phyloP scores from a whole-genome alignment of 2,329 filamentous ascomycete species.

The Hypoxylon sp. region DNA sequence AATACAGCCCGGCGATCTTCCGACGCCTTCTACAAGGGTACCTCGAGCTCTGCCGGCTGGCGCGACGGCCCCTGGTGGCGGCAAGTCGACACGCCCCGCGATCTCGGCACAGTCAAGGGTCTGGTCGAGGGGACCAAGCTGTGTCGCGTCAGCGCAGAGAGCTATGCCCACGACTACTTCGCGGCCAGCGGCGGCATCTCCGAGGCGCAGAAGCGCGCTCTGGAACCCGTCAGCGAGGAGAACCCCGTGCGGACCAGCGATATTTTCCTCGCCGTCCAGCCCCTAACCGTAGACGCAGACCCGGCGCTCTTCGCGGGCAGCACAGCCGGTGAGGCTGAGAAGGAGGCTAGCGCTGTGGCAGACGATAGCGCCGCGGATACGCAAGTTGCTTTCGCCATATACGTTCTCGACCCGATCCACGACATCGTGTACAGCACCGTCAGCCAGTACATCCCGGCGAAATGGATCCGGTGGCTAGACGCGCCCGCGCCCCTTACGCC shows the following conservation, averaged over 20 bases:
- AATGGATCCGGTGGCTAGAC: conserved; percentile 94
- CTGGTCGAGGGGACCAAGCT: conserved; percentile 90
- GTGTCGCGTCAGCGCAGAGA: conserved; percentile 87
- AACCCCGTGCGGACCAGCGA: conserved; percentile 95
- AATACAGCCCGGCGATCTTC: conserved; percentile 76
- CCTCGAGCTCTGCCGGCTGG: conserved; percentile 72
- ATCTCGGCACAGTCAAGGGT: conserved; percentile 83
- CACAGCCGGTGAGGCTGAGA: conserved; percentile 65
- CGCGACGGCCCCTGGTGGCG: conserved; percentile 98
- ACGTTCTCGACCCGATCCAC: conserved; percentile 89
- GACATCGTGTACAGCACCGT: conserved; percentile 87
- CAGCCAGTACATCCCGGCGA: conserved; percentile 84
- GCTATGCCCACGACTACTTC: conserved; percentile 89
- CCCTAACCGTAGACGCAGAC: conserved; percentile 75
- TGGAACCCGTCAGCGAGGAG: conserved; percentile 80
- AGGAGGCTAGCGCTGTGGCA: conserved; percentile 65
- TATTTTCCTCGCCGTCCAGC: conserved; percentile 95
- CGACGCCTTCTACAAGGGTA: conserved; percentile 64
- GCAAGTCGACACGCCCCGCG: conserved; percentile 74
- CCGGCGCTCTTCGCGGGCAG: conserved; percentile 75
- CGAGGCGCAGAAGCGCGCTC: conserved; percentile 81
- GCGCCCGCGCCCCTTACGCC: conserved; percentile 71
- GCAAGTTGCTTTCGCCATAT: conserved; percentile 79
- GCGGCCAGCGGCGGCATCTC: conserved; percentile 81
- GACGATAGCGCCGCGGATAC: conserved; percentile 68